Evolutionary conservation across 768 basidiomycete species (phyloP).

Genomic region (Calocera cornea): DNA sequence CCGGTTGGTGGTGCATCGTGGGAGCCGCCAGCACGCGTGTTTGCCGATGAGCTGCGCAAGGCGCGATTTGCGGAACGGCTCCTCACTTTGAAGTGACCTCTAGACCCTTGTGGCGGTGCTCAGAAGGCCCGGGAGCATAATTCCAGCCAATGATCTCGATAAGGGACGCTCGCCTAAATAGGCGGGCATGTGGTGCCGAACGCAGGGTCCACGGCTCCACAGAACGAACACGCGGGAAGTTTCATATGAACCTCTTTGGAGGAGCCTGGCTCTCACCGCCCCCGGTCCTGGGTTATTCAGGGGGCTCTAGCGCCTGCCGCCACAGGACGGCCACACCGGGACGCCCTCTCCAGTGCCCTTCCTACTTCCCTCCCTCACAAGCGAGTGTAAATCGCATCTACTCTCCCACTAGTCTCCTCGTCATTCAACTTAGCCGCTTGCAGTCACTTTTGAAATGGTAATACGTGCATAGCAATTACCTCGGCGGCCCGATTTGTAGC

Average conservation of each 20-base stretch:
- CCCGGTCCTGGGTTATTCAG: background rate
- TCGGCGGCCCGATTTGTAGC: background rate
- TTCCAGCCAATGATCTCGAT: background rate
- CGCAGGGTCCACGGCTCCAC: background rate
- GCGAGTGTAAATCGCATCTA: too few species aligned
- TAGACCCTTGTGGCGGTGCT: constrained; percentile 1
- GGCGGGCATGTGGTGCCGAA: background rate
- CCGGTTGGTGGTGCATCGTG: background rate
- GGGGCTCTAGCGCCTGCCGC: background rate
- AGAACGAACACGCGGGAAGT: background rate
- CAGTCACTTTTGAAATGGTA: too few species aligned
- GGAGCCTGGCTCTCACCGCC: background rate
- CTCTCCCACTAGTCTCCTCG: too few species aligned
- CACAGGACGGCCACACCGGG: background rate
- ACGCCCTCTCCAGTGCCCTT: too few species aligned
- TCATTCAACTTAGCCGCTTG: background rate
- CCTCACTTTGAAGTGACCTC: background rate
- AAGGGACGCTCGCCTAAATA: background rate
- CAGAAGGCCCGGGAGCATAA: background rate
- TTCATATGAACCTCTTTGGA: background rate
- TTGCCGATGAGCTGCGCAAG: background rate
- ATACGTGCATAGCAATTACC: too few species aligned
- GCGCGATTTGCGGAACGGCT: background rate
- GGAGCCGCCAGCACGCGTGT: background rate
- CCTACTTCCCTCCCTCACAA: too few species aligned